phyloP scores from a whole-genome alignment of 768 basidiomycete species.

The Kwoniella botswanensis region DNA sequence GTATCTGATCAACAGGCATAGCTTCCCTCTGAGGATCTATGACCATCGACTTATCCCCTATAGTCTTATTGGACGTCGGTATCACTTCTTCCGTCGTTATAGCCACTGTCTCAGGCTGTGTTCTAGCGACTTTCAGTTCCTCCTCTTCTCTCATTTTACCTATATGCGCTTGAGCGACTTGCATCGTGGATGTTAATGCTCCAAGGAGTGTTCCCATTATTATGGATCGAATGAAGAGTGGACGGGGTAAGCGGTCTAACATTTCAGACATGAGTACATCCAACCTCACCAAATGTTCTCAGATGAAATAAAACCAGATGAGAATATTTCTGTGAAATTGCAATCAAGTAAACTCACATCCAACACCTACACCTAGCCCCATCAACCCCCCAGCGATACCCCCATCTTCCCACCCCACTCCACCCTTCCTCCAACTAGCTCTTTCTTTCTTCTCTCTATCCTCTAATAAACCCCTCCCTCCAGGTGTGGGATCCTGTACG shows the following conservation, averaged over 20 bases:
- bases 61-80: background rate
- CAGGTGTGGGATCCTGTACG: background rate
- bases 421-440: conserved; percentile 40
- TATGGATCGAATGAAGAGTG: conserved; percentile 45
- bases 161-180: conserved; percentile 36
- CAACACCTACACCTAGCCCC: conserved; percentile 39
- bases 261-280: too few species aligned
- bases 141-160: conserved; percentile 28
- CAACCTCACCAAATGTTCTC: too few species aligned
- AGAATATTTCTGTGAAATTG: background rate
- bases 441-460: conserved; percentile 11
- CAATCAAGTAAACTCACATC: conserved; percentile 38
- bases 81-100: conserved; percentile 15
- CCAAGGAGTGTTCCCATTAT: conserved; percentile 51
- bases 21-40: background rate
- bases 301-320: too few species aligned
- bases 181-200: conserved; percentile 35
- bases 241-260: conserved; percentile 49
- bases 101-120: background rate
- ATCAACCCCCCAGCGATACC: conserved; percentile 47
- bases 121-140: background rate
- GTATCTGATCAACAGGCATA: conserved; percentile 18
- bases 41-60: background rate
- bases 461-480: conserved; percentile 8
- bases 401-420: conserved; percentile 48